Conservation (phyloP, 139 green algal species). For the Desmodesmus armatus region DNA sequence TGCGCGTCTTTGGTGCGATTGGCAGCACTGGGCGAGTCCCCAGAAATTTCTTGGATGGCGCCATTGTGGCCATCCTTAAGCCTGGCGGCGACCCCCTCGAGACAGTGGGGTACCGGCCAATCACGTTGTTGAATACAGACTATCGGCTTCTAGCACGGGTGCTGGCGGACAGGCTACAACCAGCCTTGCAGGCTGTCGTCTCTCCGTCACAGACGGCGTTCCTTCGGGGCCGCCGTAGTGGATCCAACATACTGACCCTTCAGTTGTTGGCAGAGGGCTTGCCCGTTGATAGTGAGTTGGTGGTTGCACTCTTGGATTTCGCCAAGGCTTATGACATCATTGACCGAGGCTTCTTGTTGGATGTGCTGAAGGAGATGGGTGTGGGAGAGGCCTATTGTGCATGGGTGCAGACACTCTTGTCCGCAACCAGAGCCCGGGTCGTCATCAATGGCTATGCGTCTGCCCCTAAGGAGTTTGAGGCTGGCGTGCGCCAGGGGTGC, state of each 20-base stretch:
- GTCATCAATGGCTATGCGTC: too few species aligned
- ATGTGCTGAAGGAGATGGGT: too few species aligned
- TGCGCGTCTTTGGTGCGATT: not conserved
- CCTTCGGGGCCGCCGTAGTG: slow-evolving; percentile 45
- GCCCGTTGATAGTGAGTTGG: not conserved
- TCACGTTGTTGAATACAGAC: slow-evolving; percentile 2
- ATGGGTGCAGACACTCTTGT: too few species aligned
- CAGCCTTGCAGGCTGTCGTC: slow-evolving; percentile 1
- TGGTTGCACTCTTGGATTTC: slow-evolving; percentile 33
- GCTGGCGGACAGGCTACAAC: slow-evolving; percentile 26
- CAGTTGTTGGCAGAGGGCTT: slow-evolving; percentile 37
- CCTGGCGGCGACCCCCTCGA: not conserved
- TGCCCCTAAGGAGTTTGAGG: too few species aligned
- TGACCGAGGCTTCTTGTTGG: not conserved
- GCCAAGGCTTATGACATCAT: not conserved
- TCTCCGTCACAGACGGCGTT: slow-evolving; percentile 54
- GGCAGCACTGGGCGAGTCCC: not conserved
- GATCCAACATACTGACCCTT: slow-evolving; percentile 36
- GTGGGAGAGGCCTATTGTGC: too few species aligned
- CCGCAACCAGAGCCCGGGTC: too few species aligned
- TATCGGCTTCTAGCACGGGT: slow-evolving; percentile 19
- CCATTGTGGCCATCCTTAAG: not conserved
- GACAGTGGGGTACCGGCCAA: not conserved
- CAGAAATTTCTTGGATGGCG: slow-evolving; percentile 25
- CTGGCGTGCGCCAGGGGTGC: too few species aligned